Evolutionary conservation across 2,329 filamentous ascomycete species (phyloP).

Genomic region (Cladosporium sp.): DNA sequence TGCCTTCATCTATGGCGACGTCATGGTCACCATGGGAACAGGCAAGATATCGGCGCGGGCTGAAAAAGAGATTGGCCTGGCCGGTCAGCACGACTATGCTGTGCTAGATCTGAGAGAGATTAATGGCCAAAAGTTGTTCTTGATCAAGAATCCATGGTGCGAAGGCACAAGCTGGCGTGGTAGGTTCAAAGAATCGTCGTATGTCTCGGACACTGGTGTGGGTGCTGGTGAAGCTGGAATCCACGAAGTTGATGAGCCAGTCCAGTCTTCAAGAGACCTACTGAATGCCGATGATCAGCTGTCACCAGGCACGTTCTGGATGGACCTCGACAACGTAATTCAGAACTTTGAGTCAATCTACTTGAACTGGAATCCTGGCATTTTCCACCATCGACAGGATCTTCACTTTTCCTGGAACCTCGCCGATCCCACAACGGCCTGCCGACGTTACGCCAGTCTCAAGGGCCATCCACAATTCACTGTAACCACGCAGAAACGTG

Average conservation of each 20-base stretch:
- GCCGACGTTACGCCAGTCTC: slow-evolving; percentile 65
- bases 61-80: slow-evolving; percentile 75
- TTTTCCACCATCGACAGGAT: slow-evolving; percentile 80
- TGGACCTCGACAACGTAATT: slow-evolving; percentile 78
- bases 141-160: slow-evolving; percentile 96
- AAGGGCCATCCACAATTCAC: slow-evolving; percentile 61
- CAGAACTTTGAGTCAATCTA: slow-evolving; percentile 96
- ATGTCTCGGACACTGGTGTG: neutral
- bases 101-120: slow-evolving; percentile 72
- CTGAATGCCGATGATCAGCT: slow-evolving; percentile 36
- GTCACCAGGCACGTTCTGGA: slow-evolving; percentile 83
- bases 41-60: slow-evolving; percentile 73
- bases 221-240: slow-evolving; percentile 1
- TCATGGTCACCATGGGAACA: slow-evolving; percentile 86
- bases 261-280: slow-evolving; percentile 31
- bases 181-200: slow-evolving; percentile 26
- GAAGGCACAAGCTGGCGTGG: slow-evolving; percentile 73
- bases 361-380: slow-evolving; percentile 88
- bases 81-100: slow-evolving; percentile 90
- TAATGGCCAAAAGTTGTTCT: slow-evolving; percentile 60
- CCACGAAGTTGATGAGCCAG: slow-evolving; percentile 19
- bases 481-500: slow-evolving; percentile 50
- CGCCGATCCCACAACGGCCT: slow-evolving; percentile 20
- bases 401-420: slow-evolving; percentile 83
- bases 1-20: slow-evolving; percentile 72